phyloP scores from a whole-genome alignment of 805 yeast species.

The Metschnikowia lachancei region DNA sequence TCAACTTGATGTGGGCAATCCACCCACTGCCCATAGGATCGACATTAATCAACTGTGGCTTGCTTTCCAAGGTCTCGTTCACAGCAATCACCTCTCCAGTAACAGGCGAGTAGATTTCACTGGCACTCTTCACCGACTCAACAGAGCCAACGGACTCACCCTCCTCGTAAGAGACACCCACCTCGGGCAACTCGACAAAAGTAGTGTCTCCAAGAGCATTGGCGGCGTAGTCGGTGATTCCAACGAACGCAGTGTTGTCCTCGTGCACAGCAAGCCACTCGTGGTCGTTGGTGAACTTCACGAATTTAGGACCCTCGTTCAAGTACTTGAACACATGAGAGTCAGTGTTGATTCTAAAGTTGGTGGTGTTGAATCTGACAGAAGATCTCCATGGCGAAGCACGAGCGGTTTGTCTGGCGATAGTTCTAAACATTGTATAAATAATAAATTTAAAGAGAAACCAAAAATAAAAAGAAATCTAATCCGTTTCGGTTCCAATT shows the following conservation, averaged over 20 bases:
- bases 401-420: constrained; percentile 18
- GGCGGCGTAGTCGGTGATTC: constrained; percentile 92
- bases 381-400: constrained; percentile 15
- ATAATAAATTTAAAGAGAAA: not conserved
- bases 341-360: constrained; percentile 36
- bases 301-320: constrained; percentile 43
- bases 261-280: constrained; percentile 90
- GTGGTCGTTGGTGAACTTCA: constrained; percentile 82
- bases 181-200: constrained; percentile 83
- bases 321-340: constrained; percentile 40
- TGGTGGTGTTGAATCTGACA: constrained; percentile 29
- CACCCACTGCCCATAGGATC: constrained; percentile 96
- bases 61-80: constrained; percentile 61
- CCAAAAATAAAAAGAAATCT: not conserved
- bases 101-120: constrained; percentile 89
- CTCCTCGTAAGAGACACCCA: constrained; percentile 54
- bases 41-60: constrained; percentile 75
- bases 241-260: constrained; percentile 80
- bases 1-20: constrained; percentile 74
- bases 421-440: constrained; percentile 16
- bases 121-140: constrained; percentile 91
- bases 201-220: constrained; percentile 98
- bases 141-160: constrained; percentile 91
- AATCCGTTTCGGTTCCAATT: not conserved
- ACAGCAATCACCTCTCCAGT: constrained; percentile 71